These are phyloP conservation scores for Pythium coloratum DNA, from an alignment of 352 stramenopile genomes.

Conservation along the genomic window DNA sequence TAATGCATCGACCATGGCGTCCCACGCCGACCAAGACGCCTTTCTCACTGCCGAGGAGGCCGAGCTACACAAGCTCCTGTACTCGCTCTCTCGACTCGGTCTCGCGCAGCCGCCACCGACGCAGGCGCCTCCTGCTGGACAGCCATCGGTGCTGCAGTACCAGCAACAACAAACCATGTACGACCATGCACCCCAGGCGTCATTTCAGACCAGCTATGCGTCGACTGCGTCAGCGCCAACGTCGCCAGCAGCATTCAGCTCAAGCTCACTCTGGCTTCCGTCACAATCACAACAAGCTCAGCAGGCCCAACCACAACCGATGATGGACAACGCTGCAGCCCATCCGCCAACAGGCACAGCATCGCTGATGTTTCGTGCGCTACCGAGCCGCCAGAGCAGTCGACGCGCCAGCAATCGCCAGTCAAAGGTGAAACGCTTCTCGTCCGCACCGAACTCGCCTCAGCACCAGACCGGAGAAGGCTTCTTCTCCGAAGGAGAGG, in stretches of 20 bases:
- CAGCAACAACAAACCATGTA: not conserved
- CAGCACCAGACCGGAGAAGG: not conserved
- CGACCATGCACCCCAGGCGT: not conserved
- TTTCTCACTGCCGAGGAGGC: slow-evolving; percentile 20
- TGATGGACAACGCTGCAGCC: not conserved
- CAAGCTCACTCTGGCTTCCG: slow-evolving; percentile 21
- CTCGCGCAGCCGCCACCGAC: slow-evolving; percentile 23
- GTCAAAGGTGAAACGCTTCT: slow-evolving; percentile 8
- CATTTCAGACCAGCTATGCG: slow-evolving; percentile 1
- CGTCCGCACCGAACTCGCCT: slow-evolving; percentile 18
- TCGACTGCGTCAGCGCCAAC: slow-evolving; percentile 16
- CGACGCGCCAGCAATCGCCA: slow-evolving; percentile 14
- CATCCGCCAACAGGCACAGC: slow-evolving; percentile 10
- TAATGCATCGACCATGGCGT: slow-evolving; percentile 37
- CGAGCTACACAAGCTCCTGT: slow-evolving; percentile 67
- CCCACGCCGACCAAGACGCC: slow-evolving; percentile 29
- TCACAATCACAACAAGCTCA: not conserved
- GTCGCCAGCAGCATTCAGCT: slow-evolving; percentile 5
- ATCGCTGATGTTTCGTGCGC: slow-evolving; percentile 17
- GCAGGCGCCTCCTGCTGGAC: slow-evolving; percentile 7
- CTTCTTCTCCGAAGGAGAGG: slow-evolving; percentile 4
- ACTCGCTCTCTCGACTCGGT: slow-evolving; percentile 56
- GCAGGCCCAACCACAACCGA: not conserved
- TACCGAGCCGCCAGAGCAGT: slow-evolving; percentile 15
- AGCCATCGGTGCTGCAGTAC: not conserved